Evolutionary conservation across 768 basidiomycete genomes (phyloP), one percentile per base, ranked within the genome.

Genomic region (Auriscalpium vulgare): DNA sequence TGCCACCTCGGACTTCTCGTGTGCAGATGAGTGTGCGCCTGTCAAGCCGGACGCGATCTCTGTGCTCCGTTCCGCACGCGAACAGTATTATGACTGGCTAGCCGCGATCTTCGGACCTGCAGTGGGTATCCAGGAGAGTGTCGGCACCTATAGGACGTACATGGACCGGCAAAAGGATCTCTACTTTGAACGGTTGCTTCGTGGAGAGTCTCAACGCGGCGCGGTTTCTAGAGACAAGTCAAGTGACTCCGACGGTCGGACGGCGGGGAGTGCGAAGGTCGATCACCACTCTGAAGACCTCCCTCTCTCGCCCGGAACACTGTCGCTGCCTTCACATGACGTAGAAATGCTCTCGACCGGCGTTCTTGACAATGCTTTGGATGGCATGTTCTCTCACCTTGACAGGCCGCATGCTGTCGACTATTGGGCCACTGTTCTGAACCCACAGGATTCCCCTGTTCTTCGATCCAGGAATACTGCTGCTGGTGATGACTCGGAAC

Each of bases 41-140:
- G 1, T 21, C 23, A 40, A 38, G 34, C 37, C 59, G 10, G 54
- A n/a, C 10, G 14, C 36, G 44, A 19, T 50, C 36, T 59, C 56
- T 46, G 17, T 57, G 21, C 49, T 50, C 8, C 57, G 68, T 54
- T 61, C 65, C n/a, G 79, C 83, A 63, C 78, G 82, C 37, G 66
- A 69, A 52, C 76, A 72, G 23, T 69, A 79, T 55, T 85, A 85
- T 60, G 71, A 76, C 50, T 67, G 78, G 29, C 68, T 85, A 40
- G 75, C 78, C 56, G 72, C 70, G 58, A 75, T 70, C 46, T 73
- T 85, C 50, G 77, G 76, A 13, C 72, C 74, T 55, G 69, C 75
- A 17, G 55, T 65, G 36, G 76, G 76, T 44, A 71, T 81, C 45
- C 73, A 77, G 57, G 80, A 83, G 63, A 73, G 71, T 46, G 72